phyloP scores from a whole-genome alignment of 768 basidiomycete genomes.

The Amanita molliuscula region DNA sequence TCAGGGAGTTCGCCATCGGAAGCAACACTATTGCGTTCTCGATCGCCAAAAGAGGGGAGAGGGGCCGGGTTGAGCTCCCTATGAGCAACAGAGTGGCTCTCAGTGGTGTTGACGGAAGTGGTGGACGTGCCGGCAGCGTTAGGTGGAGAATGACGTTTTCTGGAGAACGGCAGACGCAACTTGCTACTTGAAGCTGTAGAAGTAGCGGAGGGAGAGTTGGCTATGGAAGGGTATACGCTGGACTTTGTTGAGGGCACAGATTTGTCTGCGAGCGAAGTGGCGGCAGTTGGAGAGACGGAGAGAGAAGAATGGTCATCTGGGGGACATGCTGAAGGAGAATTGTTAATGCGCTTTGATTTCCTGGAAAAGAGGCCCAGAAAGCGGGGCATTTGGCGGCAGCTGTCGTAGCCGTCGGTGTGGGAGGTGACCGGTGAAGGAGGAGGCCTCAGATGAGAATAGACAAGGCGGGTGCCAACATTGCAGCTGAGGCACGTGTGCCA shows the following conservation, averaged over 20 bases:
- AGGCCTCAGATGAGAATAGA: not conserved
- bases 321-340: not conserved
- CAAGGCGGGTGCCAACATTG: not conserved
- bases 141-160: conserved; percentile 13
- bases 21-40: conserved; percentile 22
- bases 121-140: not conserved
- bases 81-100: not conserved
- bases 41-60: conserved; percentile 19
- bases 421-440: not conserved
- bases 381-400: not conserved
- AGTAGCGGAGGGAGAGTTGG: conserved; percentile 13
- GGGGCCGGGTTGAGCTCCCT: not conserved
- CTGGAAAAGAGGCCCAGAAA: conserved; percentile 5
- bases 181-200: conserved; percentile 17
- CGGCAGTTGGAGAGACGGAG: not conserved
- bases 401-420: conserved; percentile 7
- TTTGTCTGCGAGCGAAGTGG: not conserved
- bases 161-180: conserved; percentile 27
- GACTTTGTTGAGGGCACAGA: conserved; percentile 4
- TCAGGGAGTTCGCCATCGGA: conserved; percentile 35
- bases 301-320: not conserved
- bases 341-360: not conserved
- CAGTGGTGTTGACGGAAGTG: conserved; percentile 2
- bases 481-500: not conserved
- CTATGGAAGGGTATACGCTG: conserved; percentile 15